These are phyloP conservation scores for Talaromyces funiculosus DNA, from an alignment of 2,329 filamentous ascomycete species.

Conservation along the genomic window DNA sequence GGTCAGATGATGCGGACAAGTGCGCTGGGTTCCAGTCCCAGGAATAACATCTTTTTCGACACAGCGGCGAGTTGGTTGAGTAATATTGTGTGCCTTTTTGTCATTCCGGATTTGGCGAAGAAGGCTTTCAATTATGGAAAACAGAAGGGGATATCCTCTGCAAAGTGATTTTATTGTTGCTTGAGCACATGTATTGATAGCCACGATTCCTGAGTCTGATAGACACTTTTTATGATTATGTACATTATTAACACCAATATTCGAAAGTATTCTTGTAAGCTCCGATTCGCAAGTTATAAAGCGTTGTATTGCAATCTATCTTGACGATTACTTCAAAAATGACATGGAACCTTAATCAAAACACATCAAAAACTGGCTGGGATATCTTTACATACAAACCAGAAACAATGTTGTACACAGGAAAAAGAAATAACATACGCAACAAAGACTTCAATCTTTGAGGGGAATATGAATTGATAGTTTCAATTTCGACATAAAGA, in stretches of 20 bases:
- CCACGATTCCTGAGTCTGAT: background rate
- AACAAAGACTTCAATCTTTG: background rate
- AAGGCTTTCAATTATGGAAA: conserved; percentile 55
- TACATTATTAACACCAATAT: background rate
- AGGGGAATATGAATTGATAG: background rate
- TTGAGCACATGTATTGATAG: background rate
- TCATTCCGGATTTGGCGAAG: conserved; percentile 52
- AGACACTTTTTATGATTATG: background rate
- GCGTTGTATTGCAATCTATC: background rate
- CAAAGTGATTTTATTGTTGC: background rate
- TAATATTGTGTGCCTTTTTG: conserved; percentile 50
- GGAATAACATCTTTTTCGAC: conserved; percentile 50
- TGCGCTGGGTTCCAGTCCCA: conserved; percentile 47
- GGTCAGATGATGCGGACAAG: conserved; percentile 65
- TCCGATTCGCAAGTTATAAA: background rate
- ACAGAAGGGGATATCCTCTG: conserved; percentile 44
- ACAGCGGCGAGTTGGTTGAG: conserved; percentile 51
- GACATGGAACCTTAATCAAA: background rate
- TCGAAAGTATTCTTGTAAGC: no score
- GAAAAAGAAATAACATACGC: conserved; percentile 8
- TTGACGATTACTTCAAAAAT: background rate
- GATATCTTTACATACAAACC: background rate
- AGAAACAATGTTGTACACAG: conserved; percentile 1
- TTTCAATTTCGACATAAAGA: background rate
- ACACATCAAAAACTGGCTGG: background rate